Evolutionary conservation across 2,329 filamentous ascomycete species (phyloP).

Genomic region (Talaromyces albobiverticillius): DNA sequence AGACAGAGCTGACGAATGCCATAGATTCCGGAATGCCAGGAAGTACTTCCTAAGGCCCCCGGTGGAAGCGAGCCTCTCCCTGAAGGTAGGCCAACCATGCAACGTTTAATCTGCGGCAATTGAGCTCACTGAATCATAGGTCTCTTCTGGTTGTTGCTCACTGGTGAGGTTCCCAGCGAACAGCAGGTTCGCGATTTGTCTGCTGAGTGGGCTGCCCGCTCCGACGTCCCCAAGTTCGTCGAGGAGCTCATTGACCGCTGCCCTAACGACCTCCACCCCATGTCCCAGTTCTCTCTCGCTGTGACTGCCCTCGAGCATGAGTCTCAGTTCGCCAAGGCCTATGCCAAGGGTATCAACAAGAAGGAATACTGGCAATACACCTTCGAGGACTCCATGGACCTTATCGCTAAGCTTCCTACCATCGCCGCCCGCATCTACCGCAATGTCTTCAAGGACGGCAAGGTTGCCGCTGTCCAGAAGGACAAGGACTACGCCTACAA

Average conservation of each 20-base stretch:
- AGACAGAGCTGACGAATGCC: conserved; percentile 22
- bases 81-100: conserved; percentile 61
- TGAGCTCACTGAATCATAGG: conserved; percentile 45
- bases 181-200: conserved; percentile 98
- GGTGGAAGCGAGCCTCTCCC: conserved; percentile 96
- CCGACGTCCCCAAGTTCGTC: conserved; percentile 95
- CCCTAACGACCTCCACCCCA: conserved; percentile 97
- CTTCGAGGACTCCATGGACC: conserved; percentile 99
- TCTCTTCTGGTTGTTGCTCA: conserved; percentile 99
- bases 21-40: conserved; percentile 93
- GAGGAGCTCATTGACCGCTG: conserved; percentile 99
- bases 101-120: not conserved
- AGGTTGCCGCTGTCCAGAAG: conserved; percentile 93
- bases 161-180: conserved; percentile 94
- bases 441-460: conserved; percentile 99
- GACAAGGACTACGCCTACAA: conserved; percentile 99
- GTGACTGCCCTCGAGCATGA: conserved; percentile 98
- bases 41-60: conserved; percentile 93
- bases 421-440: conserved; percentile 99
- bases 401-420: conserved; percentile 98
- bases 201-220: conserved; percentile 96
- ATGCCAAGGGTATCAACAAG: conserved; percentile 99
- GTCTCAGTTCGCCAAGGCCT: conserved; percentile 96
- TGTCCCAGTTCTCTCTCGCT: conserved; percentile 98
- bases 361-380: conserved; percentile 99